A percentile compares a stretch with the other conserved stretches of the same genome.
These are phyloP conservation scores for Lachnellula cervina DNA, from an alignment of 2,329 filamentous ascomycete genomes.

Conservation along the genomic window DNA sequence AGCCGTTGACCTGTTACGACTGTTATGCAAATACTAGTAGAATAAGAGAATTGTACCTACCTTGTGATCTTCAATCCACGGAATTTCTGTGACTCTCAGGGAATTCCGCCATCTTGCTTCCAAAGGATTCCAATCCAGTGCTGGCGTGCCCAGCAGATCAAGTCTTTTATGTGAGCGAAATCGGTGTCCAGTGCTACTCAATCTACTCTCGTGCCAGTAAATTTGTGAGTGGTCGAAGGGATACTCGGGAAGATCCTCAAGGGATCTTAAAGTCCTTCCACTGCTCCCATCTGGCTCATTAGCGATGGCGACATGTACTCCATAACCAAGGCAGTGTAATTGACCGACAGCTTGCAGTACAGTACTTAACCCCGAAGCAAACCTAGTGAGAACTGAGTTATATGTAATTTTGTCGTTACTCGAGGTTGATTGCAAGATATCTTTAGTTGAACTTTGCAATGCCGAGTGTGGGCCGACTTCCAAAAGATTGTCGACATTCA, in stretches of 20 bases:
- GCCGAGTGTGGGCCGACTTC: not conserved
- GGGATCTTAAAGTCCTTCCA: not conserved
- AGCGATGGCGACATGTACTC: not conserved
- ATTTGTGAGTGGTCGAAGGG: not conserved
- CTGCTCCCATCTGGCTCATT: not conserved
- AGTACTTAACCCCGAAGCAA: not conserved
- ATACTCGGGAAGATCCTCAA: not conserved
- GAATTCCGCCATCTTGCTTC: conserved; percentile 2
- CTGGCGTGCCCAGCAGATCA: not conserved
- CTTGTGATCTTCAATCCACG: conserved; percentile 7
- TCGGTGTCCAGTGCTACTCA: not conserved
- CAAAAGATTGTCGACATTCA: too few species aligned
- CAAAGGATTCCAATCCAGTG: not conserved
- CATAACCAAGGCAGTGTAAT: not conserved
- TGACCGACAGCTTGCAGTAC: not conserved
- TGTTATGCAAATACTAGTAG: too few species aligned
- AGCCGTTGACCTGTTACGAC: conserved; percentile 6
- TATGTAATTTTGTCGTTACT: not conserved
- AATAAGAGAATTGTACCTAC: too few species aligned
- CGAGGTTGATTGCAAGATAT: not conserved
- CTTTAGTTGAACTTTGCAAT: not conserved
- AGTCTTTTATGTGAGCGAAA: not conserved
- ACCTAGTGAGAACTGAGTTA: not conserved
- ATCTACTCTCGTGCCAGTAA: not conserved
- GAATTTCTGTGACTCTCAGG: not conserved